Base-by-base conservation (phyloP, 2,329 filamentous ascomycete species). In the Clonostachys byssicola region DNA sequence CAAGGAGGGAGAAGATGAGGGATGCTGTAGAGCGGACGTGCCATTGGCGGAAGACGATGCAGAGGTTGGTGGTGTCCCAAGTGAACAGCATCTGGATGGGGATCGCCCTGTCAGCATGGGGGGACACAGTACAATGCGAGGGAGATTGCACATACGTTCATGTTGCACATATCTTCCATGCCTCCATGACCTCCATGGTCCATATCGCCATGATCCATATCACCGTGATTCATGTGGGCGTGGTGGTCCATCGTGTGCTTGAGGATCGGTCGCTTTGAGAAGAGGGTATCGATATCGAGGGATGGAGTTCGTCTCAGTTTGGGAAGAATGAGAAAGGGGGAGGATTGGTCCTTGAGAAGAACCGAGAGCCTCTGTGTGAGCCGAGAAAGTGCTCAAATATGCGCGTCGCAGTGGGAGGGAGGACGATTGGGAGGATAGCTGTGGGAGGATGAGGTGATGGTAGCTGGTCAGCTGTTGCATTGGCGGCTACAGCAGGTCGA, bases 11-110 rank as follows among this genome's bases (percentile, higher is more conserved):
- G 60, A 91, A 66, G 64, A 96, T 59, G 49, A 99, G 85, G 34
- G 87, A 87, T 45, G 80, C 60, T 4, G 85, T 84, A 51, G 85
- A 84, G 52, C 79, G 84, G 66, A 99, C 72, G 70, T 89, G 92
- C 94, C 94, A 99, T 69, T 85, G 83, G 58, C 78, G 80, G 77
- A 97, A 99, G 67, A 99, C 82, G 68, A 99, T 95, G 78, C 94
- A 99, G 54, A 99, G 89, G 71, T 97, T 88, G 48, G 78, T 81
- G 4, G 92, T 92, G 66, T 91, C 83, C 92, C 92, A 99, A 51
- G 91, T 97, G 75, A 99, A 99, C 56, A 97, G 83, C 92, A 96
- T 97, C 91, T 96, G 56, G 17, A 43, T 20, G 34, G 20, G 13
- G 30, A 17, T 42, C 20, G 42, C 47, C 34, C 9, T 48, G 50